These are phyloP conservation scores for Tolypocladium album DNA, from an alignment of 2,329 filamentous ascomycete species.

Conservation along the genomic window DNA sequence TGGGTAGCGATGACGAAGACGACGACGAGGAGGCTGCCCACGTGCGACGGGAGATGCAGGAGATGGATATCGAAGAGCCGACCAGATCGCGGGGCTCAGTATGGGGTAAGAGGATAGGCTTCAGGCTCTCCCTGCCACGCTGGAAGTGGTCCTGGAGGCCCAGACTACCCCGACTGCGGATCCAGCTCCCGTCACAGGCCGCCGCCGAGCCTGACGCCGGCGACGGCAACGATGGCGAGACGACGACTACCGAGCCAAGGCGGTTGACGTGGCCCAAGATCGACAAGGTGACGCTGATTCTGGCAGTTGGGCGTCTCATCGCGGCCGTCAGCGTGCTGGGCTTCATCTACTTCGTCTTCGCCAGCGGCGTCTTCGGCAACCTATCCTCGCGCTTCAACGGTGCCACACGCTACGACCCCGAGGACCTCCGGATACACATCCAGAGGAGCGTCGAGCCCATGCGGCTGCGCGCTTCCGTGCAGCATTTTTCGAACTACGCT, in stretches of 20 bases:
- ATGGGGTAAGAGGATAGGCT: slow-evolving; percentile 46
- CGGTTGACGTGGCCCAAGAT: slow-evolving; percentile 24
- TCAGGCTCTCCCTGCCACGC: slow-evolving; percentile 38
- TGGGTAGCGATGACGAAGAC: slow-evolving; percentile 38
- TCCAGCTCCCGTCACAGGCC: slow-evolving; percentile 32
- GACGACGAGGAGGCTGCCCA: slow-evolving; percentile 51
- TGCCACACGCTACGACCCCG: slow-evolving; percentile 67
- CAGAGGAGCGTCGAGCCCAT: slow-evolving; percentile 61
- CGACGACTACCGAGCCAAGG: slow-evolving; percentile 11
- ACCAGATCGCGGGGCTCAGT: slow-evolving; percentile 29
- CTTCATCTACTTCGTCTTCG: slow-evolving; percentile 75
- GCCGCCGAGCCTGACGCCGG: slow-evolving; percentile 9
- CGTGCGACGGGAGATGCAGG: slow-evolving; percentile 72
- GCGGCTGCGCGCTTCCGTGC: slow-evolving; percentile 60
- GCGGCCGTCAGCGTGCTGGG: slow-evolving; percentile 66
- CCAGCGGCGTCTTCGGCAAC: slow-evolving; percentile 69
- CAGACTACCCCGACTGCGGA: slow-evolving; percentile 39
- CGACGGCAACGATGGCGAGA: slow-evolving; percentile 7
- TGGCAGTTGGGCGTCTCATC: slow-evolving; percentile 62
- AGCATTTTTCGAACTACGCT: slow-evolving; percentile 71
- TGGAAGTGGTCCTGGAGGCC: slow-evolving; percentile 47
- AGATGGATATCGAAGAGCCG: slow-evolving; percentile 77
- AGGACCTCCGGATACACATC: slow-evolving; percentile 67
- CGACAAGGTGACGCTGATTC: slow-evolving; percentile 32
- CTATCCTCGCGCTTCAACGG: slow-evolving; percentile 52